A percentile compares a stretch with the other conserved stretches of the same genome.
Evolutionary conservation across 2,329 filamentous ascomycete genomes (phyloP).

Genomic region (Colletotrichum lini): DNA sequence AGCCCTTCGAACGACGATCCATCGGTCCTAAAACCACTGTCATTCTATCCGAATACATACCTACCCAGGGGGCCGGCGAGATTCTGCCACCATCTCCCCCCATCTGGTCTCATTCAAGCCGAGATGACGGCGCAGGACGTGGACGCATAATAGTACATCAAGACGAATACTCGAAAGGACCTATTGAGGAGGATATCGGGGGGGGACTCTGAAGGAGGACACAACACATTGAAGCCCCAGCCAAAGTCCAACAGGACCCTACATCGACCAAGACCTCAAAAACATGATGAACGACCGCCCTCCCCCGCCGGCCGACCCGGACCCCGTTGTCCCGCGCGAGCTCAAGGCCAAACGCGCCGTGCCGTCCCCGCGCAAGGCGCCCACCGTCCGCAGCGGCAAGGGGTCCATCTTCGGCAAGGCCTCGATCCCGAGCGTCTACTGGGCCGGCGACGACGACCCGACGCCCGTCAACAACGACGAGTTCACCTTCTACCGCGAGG

Average conservation of each 20-base stretch:
- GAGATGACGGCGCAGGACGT: conserved; percentile 28
- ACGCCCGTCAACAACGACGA: conserved; percentile 36
- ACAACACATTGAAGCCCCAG: no score
- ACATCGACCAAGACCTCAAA: not conserved
- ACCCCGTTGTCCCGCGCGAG: conserved; percentile 32
- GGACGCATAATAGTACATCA: conserved; percentile 10
- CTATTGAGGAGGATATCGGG: not conserved
- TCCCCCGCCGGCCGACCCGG: conserved; percentile 35
- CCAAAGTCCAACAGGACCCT: not conserved
- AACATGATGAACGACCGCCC: conserved; percentile 26
- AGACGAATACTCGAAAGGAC: not conserved
- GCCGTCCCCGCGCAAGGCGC: conserved; percentile 35
- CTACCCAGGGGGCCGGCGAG: not conserved
- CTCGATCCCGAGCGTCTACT: conserved; percentile 39
- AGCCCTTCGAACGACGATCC: conserved; percentile 10
- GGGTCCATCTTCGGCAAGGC: conserved; percentile 39
- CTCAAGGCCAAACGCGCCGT: conserved; percentile 31
- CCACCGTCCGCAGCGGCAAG: conserved; percentile 39
- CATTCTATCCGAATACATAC: not conserved
- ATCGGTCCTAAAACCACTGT: conserved; percentile 22
- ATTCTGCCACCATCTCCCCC: not conserved
- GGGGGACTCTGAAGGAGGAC: not conserved
- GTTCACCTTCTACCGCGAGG: conserved; percentile 59
- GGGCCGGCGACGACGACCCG: conserved; percentile 35
- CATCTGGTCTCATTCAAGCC: conserved; percentile 10